Evolutionary conservation across 1,284 basidiomycete genomes (phyloP).

Genomic region (Trichosporon faecale): DNA sequence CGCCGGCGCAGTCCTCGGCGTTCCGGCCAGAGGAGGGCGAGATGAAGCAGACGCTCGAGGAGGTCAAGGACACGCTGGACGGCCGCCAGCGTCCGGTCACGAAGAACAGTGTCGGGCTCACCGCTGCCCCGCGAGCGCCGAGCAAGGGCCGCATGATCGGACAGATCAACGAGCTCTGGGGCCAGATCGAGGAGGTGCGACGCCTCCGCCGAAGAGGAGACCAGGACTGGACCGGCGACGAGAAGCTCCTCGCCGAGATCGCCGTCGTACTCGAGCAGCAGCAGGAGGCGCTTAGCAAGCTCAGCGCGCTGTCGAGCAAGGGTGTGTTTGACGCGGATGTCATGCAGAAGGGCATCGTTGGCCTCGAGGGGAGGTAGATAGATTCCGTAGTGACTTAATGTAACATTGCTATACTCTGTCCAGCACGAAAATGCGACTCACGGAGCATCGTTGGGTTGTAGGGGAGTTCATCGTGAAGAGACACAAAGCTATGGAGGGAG

Average conservation of each 20-base stretch:
- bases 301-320: constrained; percentile 69
- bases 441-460: background rate
- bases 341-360: constrained; percentile 52
- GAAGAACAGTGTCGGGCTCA: constrained; percentile 23
- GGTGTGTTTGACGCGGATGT: constrained; percentile 68
- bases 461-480: background rate
- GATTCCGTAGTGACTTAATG: background rate
- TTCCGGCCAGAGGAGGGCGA: constrained; percentile 79
- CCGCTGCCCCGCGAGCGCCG: constrained; percentile 40
- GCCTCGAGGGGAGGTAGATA: constrained; percentile 22
- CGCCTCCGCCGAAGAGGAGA: constrained; percentile 51
- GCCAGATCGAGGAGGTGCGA: constrained; percentile 69
- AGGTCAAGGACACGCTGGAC: constrained; percentile 70
- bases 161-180: constrained; percentile 78
- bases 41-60: constrained; percentile 65
- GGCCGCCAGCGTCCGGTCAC: constrained; percentile 43
- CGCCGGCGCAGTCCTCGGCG: constrained; percentile 71
- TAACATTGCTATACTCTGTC: constrained; percentile 4
- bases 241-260: constrained; percentile 72
- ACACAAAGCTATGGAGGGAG: background rate
- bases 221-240: constrained; percentile 75
- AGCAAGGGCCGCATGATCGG: constrained; percentile 56
- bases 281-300: constrained; percentile 72
- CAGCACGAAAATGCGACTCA: background rate
- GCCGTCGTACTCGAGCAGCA: constrained; percentile 73